Base-by-base conservation (phyloP, 768 basidiomycete genomes). In the Scleroderma bovista region DNA sequence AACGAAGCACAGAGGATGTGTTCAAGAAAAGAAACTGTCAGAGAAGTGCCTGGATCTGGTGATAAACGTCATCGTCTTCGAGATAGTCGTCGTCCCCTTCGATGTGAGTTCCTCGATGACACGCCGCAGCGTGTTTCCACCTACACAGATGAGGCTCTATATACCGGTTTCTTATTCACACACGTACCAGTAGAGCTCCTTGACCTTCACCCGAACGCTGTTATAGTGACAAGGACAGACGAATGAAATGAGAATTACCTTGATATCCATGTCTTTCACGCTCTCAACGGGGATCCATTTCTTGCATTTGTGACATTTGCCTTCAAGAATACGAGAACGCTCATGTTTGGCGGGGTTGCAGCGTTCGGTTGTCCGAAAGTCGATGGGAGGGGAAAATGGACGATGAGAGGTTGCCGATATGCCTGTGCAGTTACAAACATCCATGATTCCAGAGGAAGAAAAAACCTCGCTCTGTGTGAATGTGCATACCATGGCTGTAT, bases 71-170 rank as follows among this genome's bases (percentile, higher is more conserved):
- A 53, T 88, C 83, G 33, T 78, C 69, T 51, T 80, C 66, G 57
- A 76, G 84, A 51, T 77, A 69, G 60, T 83, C 77, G 47, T 70
- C 60, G 51, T 88, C 84, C 26, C 81, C 84, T 2, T 67, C 63
- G 44, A 85, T 64, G 16, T 68, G 72, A 6, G 76, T 75, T 16
- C 77, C 75, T 47, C 78, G 77, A 59, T 92, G 89, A 57, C 89
- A 92, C 16, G 76, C 57, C 1, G 86, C 86, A 24, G 88, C 89
- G 59, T 92, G 89, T 65, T 92, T 88, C 85, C 84, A 88, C 86
- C 83, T 84, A 45, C 17, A 16, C 17, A 26, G 43, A 42, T 57
- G 47, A 60, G 58, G 47, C 46, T 13, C 32, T 31, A 10, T 19
- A 24, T 20, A 38, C 46, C 22, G 17, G 41, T 48, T 48, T 38